Percentiles rank a stretch among this genome's conserved stretches.
These are phyloP conservation scores for Gastrodia elata DNA, from an alignment of 106 monocot species.

Conservation along the genomic window DNA sequence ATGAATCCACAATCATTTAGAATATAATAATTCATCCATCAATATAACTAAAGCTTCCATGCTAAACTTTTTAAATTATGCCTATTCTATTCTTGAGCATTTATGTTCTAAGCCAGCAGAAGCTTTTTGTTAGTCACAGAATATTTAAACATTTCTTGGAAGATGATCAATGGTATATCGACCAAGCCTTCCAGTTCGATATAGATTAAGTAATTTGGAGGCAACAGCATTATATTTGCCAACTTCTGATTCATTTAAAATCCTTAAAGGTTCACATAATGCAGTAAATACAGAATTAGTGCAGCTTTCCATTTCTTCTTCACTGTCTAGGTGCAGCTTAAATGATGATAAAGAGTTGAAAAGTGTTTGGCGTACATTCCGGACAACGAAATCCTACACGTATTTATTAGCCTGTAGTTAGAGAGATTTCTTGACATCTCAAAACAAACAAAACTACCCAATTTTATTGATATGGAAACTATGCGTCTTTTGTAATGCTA, in stretches of 20 bases:
- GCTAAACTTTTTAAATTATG: not conserved
- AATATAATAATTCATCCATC: not conserved
- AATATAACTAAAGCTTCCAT: not conserved
- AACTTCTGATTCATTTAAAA: slow-evolving; percentile 22
- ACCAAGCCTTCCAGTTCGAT: slow-evolving; percentile 86
- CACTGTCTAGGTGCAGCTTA: slow-evolving; percentile 22
- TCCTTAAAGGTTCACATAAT: slow-evolving; percentile 47
- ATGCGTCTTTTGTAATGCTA: too few species aligned
- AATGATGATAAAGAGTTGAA: slow-evolving; percentile 43
- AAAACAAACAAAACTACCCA: not conserved
- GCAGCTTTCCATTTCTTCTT: slow-evolving; percentile 33
- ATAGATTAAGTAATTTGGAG: slow-evolving; percentile 71
- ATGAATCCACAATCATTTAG: not conserved
- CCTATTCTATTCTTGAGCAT: not conserved
- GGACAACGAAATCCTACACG: slow-evolving; percentile 67
- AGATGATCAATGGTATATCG: slow-evolving; percentile 55
- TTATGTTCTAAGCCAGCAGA: not conserved
- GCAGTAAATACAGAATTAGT: slow-evolving; percentile 47
- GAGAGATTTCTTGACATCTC: not conserved
- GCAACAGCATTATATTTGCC: slow-evolving; percentile 37
- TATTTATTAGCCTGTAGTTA: slow-evolving; percentile 6
- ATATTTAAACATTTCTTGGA: slow-evolving; percentile 14
- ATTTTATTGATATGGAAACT: not conserved
- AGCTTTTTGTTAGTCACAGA: not conserved
- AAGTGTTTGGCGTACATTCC: slow-evolving; percentile 55